These are phyloP conservation scores for Parasitella parasitica DNA, from an alignment of 371 early-diverging fungal genomes.

Conservation along the genomic window DNA sequence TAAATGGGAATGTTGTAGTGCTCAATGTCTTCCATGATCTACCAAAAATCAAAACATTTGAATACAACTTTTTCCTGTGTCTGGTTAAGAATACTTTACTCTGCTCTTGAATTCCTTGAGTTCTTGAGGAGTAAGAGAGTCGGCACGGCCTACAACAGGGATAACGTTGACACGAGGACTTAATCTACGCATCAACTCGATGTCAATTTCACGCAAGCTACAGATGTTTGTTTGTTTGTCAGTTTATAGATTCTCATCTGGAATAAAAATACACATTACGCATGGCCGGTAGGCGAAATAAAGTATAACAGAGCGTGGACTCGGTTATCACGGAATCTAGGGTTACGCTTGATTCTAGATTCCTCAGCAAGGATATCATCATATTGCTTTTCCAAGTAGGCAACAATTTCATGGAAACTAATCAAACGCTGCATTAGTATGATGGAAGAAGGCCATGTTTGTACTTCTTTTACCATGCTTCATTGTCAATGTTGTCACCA, in stretches of 20 bases:
- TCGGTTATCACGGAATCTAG: conserved; percentile 95
- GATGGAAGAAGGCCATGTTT: background rate
- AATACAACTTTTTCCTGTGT: background rate
- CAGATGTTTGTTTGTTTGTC: background rate
- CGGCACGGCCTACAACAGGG: conserved; percentile 85
- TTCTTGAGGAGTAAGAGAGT: conserved; percentile 75
- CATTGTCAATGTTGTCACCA: conserved; percentile 91
- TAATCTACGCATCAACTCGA: conserved; percentile 94
- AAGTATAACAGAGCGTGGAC: conserved; percentile 98
- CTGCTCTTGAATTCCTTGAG: conserved; percentile 80
- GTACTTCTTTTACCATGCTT: conserved; percentile 54
- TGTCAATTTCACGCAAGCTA: conserved; percentile 94
- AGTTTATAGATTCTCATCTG: background rate
- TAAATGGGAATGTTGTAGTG: conserved; percentile 92
- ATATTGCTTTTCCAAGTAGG: conserved; percentile 92
- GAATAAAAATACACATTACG: conserved; percentile 37
- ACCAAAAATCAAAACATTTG: background rate
- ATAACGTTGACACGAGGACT: conserved; percentile 94
- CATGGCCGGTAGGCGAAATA: conserved; percentile 96
- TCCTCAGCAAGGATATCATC: conserved; percentile 97
- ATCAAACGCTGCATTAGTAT: background rate
- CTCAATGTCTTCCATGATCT: conserved; percentile 91
- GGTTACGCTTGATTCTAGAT: conserved; percentile 91
- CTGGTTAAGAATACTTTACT: conserved; percentile 28
- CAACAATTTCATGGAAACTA: conserved; percentile 83